phyloP scores from a whole-genome alignment of 2,329 filamentous ascomycete species.

The Neonectria coccinea region DNA sequence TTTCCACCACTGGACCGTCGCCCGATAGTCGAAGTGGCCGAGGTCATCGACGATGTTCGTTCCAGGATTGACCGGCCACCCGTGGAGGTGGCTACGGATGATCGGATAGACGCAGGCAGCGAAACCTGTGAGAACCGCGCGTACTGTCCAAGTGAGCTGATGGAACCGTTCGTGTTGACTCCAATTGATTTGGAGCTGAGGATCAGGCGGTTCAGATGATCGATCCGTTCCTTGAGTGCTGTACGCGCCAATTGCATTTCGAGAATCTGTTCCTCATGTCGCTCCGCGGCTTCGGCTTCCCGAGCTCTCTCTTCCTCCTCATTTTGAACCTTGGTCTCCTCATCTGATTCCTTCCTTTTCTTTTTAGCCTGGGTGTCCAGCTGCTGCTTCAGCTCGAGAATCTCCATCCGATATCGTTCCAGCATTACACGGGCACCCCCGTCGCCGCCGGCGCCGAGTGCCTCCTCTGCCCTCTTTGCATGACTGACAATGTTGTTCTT shows the following conservation, averaged over 20 bases:
- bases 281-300: constrained; percentile 83
- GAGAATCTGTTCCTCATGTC: constrained; percentile 96
- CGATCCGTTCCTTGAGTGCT: constrained; percentile 95
- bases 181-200: constrained; percentile 95
- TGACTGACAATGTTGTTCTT: constrained; percentile 99
- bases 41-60: constrained; percentile 75
- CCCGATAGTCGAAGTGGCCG: constrained; percentile 70
- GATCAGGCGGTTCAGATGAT: constrained; percentile 95
- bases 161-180: constrained; percentile 83
- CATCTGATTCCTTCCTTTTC: constrained; percentile 69
- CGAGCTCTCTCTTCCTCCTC: constrained; percentile 78
- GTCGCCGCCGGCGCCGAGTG: constrained; percentile 82
- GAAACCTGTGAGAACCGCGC: constrained; percentile 72
- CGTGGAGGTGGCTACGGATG: constrained; percentile 75
- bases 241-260: constrained; percentile 98
- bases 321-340: constrained; percentile 71
- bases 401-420: constrained; percentile 94
- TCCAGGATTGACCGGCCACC: constrained; percentile 65
- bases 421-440: constrained; percentile 87
- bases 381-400: constrained; percentile 81
- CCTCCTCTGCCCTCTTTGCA: constrained; percentile 94
- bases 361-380: constrained; percentile 84
- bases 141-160: constrained; percentile 73
- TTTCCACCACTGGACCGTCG: constrained; percentile 60
- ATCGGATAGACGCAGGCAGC: constrained; percentile 69